These are phyloP conservation scores for Fusarium piperis DNA, from an alignment of 2,329 filamentous ascomycete species.

Conservation along the genomic window DNA sequence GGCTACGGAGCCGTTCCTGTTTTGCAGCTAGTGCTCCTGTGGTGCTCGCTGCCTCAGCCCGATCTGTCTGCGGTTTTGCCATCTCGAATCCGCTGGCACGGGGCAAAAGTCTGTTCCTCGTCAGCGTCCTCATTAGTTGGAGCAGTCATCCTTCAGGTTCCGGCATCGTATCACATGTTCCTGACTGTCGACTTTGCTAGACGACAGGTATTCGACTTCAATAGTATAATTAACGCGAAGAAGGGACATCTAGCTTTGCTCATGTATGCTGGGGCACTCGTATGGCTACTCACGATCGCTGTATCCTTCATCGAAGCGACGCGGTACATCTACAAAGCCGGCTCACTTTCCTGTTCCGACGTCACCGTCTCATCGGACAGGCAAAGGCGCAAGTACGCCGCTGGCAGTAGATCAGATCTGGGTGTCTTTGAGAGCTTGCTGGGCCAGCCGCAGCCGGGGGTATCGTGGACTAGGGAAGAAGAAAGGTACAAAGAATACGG, in stretches of 20 bases:
- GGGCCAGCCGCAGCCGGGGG: neutral
- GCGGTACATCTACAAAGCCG: neutral
- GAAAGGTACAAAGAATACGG: neutral
- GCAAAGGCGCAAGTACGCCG: neutral
- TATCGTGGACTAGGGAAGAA: neutral
- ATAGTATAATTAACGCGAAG: neutral
- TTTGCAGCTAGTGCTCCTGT: neutral
- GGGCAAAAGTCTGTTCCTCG: neutral
- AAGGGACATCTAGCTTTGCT: neutral
- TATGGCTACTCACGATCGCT: neutral
- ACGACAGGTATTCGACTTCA: slow-evolving; percentile 1
- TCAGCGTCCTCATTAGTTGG: slow-evolving; percentile 5
- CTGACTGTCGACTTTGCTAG: neutral
- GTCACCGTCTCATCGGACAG: neutral
- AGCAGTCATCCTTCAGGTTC: neutral
- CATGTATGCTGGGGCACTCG: slow-evolving; percentile 14
- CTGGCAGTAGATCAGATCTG: neutral
- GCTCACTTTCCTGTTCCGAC: neutral
- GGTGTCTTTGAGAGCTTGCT: neutral
- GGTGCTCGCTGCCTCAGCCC: slow-evolving; percentile 15
- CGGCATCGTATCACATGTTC: slow-evolving; percentile 6
- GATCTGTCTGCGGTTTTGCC: slow-evolving; percentile 1
- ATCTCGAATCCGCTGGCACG: neutral
- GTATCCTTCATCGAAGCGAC: neutral
- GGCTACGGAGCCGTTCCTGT: slow-evolving; percentile 7